phyloP scores from a whole-genome alignment of 768 basidiomycete genomes.

The Leucocoprinus birnbaumii region DNA sequence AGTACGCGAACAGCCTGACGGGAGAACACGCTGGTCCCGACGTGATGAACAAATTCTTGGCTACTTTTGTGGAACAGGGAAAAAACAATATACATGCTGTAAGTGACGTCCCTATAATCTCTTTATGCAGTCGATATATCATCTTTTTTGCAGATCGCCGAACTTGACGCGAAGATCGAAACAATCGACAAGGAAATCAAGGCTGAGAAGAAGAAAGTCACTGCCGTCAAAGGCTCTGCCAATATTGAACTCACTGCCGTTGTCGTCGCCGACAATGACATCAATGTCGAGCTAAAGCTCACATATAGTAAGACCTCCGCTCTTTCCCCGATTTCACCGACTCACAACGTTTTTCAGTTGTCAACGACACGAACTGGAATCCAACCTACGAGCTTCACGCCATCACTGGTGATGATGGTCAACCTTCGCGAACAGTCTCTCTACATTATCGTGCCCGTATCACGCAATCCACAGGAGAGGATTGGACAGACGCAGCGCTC shows the following conservation, averaged over 20 bases:
- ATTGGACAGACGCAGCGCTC: conserved; percentile 50
- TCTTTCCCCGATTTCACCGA: not conserved
- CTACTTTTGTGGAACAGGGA: conserved; percentile 35
- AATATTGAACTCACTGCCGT: conserved; percentile 38
- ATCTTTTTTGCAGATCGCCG: conserved; percentile 22
- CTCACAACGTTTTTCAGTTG: conserved; percentile 33
- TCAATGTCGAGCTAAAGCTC: conserved; percentile 39
- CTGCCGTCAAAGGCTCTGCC: conserved; percentile 31
- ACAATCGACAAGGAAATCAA: conserved; percentile 37
- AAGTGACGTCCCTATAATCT: conserved; percentile 4
- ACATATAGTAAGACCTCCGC: conserved; percentile 44
- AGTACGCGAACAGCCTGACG: conserved; percentile 40
- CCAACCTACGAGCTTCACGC: conserved; percentile 62
- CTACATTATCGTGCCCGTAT: conserved; percentile 57
- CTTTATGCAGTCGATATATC: not conserved
- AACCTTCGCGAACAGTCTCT: conserved; percentile 38
- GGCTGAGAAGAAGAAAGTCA: conserved; percentile 25
- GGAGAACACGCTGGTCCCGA: conserved; percentile 37
- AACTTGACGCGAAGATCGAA: conserved; percentile 38
- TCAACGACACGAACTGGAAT: conserved; percentile 46
- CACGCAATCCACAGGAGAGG: conserved; percentile 55
- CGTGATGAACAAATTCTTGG: conserved; percentile 39
- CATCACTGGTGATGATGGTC: conserved; percentile 35
- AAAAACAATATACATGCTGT: conserved; percentile 31
- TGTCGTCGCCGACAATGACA: conserved; percentile 35